Conservation (phyloP, 176 grass and related monocot species). For the Paspalum vaginatum region DNA sequence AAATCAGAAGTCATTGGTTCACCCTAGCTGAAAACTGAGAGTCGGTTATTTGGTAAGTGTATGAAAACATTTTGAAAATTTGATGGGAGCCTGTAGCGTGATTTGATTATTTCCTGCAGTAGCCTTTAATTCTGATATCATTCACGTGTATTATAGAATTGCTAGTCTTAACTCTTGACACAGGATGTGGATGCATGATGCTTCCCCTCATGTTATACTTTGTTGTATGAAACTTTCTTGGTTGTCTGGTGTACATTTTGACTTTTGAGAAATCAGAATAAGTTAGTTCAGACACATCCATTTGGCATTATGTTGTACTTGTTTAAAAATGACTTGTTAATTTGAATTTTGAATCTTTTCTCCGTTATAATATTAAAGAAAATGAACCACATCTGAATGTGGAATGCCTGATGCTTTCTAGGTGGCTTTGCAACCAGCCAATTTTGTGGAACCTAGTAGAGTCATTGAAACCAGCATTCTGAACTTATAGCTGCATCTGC, state of each 20-base stretch:
- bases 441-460: not conserved
- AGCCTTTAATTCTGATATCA: conserved; percentile 8
- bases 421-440: not conserved
- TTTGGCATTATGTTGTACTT: conserved; percentile 8
- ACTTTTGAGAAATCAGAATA: not conserved
- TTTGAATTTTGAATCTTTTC: conserved; percentile 6
- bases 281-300: not conserved
- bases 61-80: conserved; percentile 21
- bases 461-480: not conserved
- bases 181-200: not conserved
- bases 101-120: conserved; percentile 13
- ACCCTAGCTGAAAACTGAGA: not conserved
- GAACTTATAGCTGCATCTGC: not conserved
- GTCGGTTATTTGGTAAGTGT: not conserved
- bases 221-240: not conserved
- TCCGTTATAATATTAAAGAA: not conserved
- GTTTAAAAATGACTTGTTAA: not conserved
- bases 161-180: not conserved
- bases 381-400: not conserved
- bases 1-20: not conserved
- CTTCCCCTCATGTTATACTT: not conserved
- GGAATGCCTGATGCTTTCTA: not conserved
- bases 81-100: not conserved
- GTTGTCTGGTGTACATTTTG: not conserved
- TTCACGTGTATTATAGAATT: not conserved